Percentiles rank a stretch among this genome's conserved stretches.
Evolutionary conservation across 306 rosid genomes (phyloP).

Genomic region (Fragaria ananassa): DNA sequence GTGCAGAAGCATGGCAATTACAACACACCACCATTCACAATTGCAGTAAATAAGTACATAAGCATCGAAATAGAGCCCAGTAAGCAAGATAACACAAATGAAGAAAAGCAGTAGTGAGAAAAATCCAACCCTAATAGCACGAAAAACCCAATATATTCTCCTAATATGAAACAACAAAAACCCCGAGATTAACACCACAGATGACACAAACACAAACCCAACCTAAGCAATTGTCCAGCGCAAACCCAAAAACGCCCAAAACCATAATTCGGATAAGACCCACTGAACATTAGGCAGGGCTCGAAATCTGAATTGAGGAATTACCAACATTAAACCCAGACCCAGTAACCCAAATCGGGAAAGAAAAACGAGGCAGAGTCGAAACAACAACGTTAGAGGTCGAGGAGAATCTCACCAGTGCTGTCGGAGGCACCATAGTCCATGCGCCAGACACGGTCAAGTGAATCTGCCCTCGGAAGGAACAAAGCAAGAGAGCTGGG

Average conservation of each 20-base stretch:
- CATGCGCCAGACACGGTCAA: constrained; percentile 19
- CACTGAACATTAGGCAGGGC: not conserved
- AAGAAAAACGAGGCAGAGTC: not conserved
- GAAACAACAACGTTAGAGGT: not conserved
- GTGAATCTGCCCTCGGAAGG: not conserved
- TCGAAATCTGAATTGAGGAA: not conserved
- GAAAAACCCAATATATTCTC: constrained; percentile 2
- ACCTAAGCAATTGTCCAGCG: not conserved
- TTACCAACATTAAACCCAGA: constrained; percentile 20
- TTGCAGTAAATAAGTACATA: not conserved
- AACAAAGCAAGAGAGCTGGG: not conserved
- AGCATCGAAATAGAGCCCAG: not conserved
- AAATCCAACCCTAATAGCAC: constrained; percentile 14
- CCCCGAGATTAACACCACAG: not conserved
- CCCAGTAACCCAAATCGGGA: constrained; percentile 12
- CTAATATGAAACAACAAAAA: constrained; percentile 11
- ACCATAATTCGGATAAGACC: constrained; percentile 14
- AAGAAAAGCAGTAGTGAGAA: not conserved
- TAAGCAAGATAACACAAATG: not conserved
- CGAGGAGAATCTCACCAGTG: constrained; percentile 33
- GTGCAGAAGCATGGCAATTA: not conserved
- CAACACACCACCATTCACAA: not conserved
- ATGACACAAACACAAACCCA: not conserved
- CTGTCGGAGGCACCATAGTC: constrained; percentile 25
- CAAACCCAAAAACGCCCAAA: not conserved